Evolutionary conservation across 805 yeast species (phyloP).

Genomic region (Candida silvicultrix): DNA sequence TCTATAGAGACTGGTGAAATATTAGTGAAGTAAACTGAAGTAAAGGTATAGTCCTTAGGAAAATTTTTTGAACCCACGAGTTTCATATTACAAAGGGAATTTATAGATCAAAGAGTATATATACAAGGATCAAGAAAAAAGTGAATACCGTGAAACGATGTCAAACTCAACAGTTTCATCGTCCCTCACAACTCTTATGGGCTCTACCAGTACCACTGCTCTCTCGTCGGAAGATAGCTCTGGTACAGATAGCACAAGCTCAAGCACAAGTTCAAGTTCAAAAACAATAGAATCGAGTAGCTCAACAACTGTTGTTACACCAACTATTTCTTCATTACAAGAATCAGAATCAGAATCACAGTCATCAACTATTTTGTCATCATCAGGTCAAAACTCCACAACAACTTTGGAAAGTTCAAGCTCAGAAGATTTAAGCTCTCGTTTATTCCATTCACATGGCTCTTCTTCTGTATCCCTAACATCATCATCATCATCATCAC

Average conservation of each 20-base stretch:
- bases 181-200: not conserved
- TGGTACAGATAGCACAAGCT: not conserved
- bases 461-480: not conserved
- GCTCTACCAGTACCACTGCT: not conserved
- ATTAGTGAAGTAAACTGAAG: too few species aligned
- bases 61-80: too few species aligned
- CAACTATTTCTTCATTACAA: not conserved
- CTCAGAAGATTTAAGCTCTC: not conserved
- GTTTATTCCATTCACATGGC: not conserved
- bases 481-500: constrained; percentile 3
- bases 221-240: not conserved
- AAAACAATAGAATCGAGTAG: not conserved
- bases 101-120: too few species aligned
- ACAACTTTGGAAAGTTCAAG: not conserved
- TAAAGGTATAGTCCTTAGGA: too few species aligned
- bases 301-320: not conserved
- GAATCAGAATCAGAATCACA: not conserved
- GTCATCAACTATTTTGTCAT: not conserved
- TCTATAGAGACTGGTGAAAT: too few species aligned
- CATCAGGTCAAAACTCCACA: not conserved
- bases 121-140: not conserved
- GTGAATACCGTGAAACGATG: not conserved
- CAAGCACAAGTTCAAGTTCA: not conserved
- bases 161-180: not conserved
- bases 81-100: too few species aligned